phyloP scores from a whole-genome alignment of 2,329 filamentous ascomycete genomes.

The Apiospora arundinis region DNA sequence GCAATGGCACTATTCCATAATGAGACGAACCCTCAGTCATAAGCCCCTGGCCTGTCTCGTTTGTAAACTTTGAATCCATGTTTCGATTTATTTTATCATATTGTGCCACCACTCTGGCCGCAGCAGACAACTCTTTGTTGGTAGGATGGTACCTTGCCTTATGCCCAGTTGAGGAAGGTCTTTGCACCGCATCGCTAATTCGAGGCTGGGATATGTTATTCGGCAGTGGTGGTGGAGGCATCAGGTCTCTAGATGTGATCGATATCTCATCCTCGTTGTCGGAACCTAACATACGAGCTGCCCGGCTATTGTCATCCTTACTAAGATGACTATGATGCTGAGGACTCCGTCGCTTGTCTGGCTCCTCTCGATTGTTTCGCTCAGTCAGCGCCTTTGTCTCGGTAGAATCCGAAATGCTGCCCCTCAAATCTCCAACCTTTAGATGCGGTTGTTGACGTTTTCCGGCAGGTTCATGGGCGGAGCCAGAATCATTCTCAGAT shows the following conservation, averaged over 20 bases:
- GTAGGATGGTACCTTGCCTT: neutral
- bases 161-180: neutral
- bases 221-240: slow-evolving; percentile 41
- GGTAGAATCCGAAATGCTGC: neutral
- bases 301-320: neutral
- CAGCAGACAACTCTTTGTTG: slow-evolving; percentile 5
- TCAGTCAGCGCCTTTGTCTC: neutral
- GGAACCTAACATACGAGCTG: neutral
- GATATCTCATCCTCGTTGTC: slow-evolving; percentile 28
- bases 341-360: neutral
- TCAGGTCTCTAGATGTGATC: slow-evolving; percentile 36
- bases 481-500: neutral
- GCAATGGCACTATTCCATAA: slow-evolving; percentile 25
- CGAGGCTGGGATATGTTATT: slow-evolving; percentile 1
- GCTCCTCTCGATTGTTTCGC: neutral
- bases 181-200: neutral
- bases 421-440: neutral
- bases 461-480: neutral
- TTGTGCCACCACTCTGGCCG: neutral
- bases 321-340: too few species aligned
- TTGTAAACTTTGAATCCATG: neutral
- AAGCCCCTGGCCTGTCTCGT: too few species aligned
- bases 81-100: neutral
- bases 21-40: neutral
- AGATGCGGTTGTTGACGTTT: neutral